Evolutionary conservation across 768 basidiomycete species (phyloP).

Genomic region (Zangia roseola): DNA sequence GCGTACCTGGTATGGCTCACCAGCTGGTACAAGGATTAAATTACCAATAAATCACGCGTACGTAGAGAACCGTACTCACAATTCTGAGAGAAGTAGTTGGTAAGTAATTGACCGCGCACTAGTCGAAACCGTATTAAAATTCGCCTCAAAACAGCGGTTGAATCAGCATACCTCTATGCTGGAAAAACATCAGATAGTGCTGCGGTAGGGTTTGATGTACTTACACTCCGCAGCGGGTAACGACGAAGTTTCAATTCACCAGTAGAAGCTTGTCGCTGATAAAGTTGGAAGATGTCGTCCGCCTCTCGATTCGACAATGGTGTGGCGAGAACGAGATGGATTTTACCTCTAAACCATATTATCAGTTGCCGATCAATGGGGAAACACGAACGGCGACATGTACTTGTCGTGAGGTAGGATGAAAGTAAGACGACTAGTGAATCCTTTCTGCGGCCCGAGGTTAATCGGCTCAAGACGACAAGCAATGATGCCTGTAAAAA

Average conservation of each 20-base stretch:
- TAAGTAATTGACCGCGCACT: constrained; percentile 71
- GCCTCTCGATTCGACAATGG: constrained; percentile 42
- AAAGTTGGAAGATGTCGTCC: constrained; percentile 57
- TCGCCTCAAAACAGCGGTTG: neutral
- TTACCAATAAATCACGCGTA: neutral
- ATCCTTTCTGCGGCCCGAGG: constrained; percentile 22
- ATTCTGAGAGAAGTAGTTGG: constrained; percentile 86
- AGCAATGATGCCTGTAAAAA: constrained; percentile 19
- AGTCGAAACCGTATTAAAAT: constrained; percentile 9
- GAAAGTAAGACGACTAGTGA: constrained; percentile 45
- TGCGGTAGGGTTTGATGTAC: constrained; percentile 3
- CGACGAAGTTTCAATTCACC: constrained; percentile 63
- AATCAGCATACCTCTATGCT: constrained; percentile 64
- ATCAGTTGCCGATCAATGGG: neutral
- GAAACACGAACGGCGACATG: constrained; percentile 7
- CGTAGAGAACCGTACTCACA: constrained; percentile 43
- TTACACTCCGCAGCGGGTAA: constrained; percentile 68
- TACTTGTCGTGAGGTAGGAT: constrained; percentile 47
- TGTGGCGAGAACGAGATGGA: constrained; percentile 52
- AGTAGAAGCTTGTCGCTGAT: constrained; percentile 61
- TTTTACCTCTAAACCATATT: constrained; percentile 44
- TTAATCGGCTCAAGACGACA: constrained; percentile 15
- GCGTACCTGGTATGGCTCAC: constrained; percentile 74
- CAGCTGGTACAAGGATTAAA: constrained; percentile 45
- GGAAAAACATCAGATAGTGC: constrained; percentile 7